A percentile compares a stretch with the other conserved stretches of the same genome.
Conservation (phyloP, 2,329 filamentous ascomycete genomes). For the Cadophora luteo-olivacea region DNA sequence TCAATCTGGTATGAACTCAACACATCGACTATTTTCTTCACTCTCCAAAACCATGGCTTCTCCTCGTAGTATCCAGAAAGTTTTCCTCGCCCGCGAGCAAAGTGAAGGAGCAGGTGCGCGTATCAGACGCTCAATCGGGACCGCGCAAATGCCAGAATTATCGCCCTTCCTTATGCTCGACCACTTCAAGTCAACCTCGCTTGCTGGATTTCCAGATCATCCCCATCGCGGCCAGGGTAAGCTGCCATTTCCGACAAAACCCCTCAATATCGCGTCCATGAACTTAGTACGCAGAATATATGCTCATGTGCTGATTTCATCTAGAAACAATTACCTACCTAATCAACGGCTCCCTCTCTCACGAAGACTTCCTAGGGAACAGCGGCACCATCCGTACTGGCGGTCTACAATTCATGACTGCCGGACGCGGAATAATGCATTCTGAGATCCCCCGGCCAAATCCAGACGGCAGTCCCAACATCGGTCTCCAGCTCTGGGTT, state of each 20-base stretch:
- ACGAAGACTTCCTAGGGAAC: slow-evolving; percentile 15
- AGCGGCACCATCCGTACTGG: slow-evolving; percentile 12
- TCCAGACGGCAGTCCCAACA: slow-evolving; percentile 14
- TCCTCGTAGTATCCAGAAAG: slow-evolving; percentile 67
- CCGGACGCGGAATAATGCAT: slow-evolving; percentile 14
- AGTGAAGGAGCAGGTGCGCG: slow-evolving; percentile 86
- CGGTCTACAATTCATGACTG: slow-evolving; percentile 14
- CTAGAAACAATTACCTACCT: slow-evolving; percentile 16
- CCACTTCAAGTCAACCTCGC: slow-evolving; percentile 81
- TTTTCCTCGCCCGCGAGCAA: slow-evolving; percentile 85
- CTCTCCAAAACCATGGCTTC: neutral
- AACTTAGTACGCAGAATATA: too few relatives aligned
- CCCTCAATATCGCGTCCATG: too few relatives aligned
- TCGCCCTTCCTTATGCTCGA: slow-evolving; percentile 96
- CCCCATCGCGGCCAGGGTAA: slow-evolving; percentile 73
- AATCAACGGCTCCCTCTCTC: slow-evolving; percentile 7
- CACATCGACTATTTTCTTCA: neutral
- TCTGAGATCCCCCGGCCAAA: slow-evolving; percentile 15
- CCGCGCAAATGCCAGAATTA: slow-evolving; percentile 80
- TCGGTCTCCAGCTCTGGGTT: slow-evolving; percentile 4
- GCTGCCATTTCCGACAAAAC: neutral
- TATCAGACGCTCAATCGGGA: slow-evolving; percentile 88
- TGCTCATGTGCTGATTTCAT: neutral
- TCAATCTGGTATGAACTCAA: neutral
- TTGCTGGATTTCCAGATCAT: slow-evolving; percentile 91